Evolutionary conservation across 768 basidiomycete genomes (phyloP), one percentile per base, ranked within the genome.

Genomic region (Tylopilus sp.): DNA sequence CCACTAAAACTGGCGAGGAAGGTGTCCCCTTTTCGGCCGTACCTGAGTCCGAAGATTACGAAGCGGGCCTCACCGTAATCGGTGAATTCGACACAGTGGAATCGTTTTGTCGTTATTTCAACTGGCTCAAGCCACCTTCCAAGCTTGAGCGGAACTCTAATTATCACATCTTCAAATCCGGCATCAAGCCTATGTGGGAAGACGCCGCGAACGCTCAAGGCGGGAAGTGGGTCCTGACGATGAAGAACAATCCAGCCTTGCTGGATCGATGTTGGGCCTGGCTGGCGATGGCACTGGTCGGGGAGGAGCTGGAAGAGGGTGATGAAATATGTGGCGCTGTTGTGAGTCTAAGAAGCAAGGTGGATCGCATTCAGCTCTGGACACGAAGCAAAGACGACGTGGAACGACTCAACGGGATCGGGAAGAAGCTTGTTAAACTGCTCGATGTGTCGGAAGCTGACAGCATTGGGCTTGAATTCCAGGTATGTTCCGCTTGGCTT

Each of bases 121-220:
- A 93, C 71, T 93, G 91, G 91, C 83, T 92, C 56, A 93, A 93
- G 69, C 88, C 88, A 0, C 94, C 94, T 11, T 91, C 90, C 30
- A 81, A 83, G 62, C 81, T 95, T 30, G 89, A 93, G 61, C 84
- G 84, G 61, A 92, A 91, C 71, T 87, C 88, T 41, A 98, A 97
- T 71, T 94, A 95, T 61, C 94, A 98, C 65, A 78, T 98, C 49
- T 97, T 98, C 81, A 95, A 95, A 72, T 78, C 82, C 20, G 90
- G 90, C 17, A 94, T 94, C 75, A 91, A 92, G 65, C 91, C 91
- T 13, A 95, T 97, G 94, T 97, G 93, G 93, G 94, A 95, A 72
- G 94, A 95, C 67, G 81, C 81, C 26, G 89, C 91, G 48, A 97
- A 97, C 63, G 88, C 89, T 22, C 80, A 86, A 47, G 94, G 94